Base-by-base conservation (phyloP, 495 filamentous ascomycete genomes). In the Trichoderma reesei region DNA sequence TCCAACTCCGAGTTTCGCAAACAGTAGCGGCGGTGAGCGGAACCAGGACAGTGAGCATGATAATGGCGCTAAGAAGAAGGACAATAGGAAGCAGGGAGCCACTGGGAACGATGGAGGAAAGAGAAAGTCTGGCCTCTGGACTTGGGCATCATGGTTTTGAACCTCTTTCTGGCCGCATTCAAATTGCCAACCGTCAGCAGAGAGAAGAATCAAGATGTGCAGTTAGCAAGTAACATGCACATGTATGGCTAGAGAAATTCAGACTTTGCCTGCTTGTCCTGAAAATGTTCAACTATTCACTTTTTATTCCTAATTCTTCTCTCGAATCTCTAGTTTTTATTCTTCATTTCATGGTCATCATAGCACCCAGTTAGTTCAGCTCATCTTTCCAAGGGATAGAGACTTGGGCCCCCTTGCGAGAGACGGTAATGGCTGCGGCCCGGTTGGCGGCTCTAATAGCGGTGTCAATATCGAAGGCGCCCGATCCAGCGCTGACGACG, bases 321-420 rank as follows among this genome's bases (percentile, higher is more conserved):
- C 46, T 18, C 4, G 3, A 26, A 18, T 18, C 9, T 54, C 5
- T 54, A 18, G 26, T 20, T 41, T 34, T 20, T 26, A 41, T 60
- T 36, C 26, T 60, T 31, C 18, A 37, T 36, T 33, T 60, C n/a
- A 4, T n/a, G 26, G 3, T 31, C 18, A 18, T 61, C 13, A 13
- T 20, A 41, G 13, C 1, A 1, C 14, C 8, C 20, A 11, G 46
- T 59, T 38, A 71, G 64, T 76, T 70, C 42, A 93, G 76, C 76
- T 98, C 93, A 74, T 90, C 84, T 63, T 84, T 82, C 87, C 88
- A 96, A 0, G 93, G 93, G 76, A 98, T 96, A 59, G 89, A 87
- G 60, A 82, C 84, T 83, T 91, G 89, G n/a, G 92, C 92, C 1
- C 93, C 93, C 65, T 77, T 73, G 71, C 82, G 85, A 76, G 90